Base-by-base conservation (phyloP, 441 rosid species). In the Biscutella laevigata region DNA sequence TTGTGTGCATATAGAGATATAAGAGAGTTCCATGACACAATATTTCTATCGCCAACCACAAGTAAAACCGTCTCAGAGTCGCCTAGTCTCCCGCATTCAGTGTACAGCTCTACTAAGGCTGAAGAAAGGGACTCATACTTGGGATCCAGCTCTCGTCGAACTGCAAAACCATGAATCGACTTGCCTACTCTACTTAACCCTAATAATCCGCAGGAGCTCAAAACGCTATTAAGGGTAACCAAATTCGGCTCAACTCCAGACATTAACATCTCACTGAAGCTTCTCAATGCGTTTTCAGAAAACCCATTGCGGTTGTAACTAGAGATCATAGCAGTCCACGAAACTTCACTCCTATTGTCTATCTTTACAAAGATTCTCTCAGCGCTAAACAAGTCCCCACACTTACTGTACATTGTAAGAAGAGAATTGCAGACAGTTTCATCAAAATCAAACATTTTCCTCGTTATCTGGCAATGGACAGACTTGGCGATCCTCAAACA, bases 281-380 rank as follows among this genome's bases (percentile, higher is more conserved):
- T 33, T 49, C 69, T 37, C 6, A 81, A 57, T 4, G 90, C 95
- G 53, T 79, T 73, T n/a, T 28, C 33, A 59, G 65, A 79, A 38
- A 63, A 30, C 26, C 84, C 80, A 7, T 65, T 36, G 16, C 81
- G 75, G 35, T 84, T 81, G 49, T 81, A 84, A 64, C 86, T 71
- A 2, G 79, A 82, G 44, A 90, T 79, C 82, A 90, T 74, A 0
- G 90, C 79, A 8, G 96, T 83, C 87, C 92, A 84, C 9, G 83
- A 74, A 50, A 73, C 70, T 62, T 68, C 67, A 44, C 69, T 73
- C 24, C 30, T 57, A 30, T 46, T 44, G 7, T 27, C 51, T 0
- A 62, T 43, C 21, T 49, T 45, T 8, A 14, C 44, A 62, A 87
- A 87, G 38, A 83, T 36, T 30, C 55, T 69, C 74, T 76, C 79